phyloP scores from a whole-genome alignment of 2,329 filamentous ascomycete species.

The Aspergillus ustus region DNA sequence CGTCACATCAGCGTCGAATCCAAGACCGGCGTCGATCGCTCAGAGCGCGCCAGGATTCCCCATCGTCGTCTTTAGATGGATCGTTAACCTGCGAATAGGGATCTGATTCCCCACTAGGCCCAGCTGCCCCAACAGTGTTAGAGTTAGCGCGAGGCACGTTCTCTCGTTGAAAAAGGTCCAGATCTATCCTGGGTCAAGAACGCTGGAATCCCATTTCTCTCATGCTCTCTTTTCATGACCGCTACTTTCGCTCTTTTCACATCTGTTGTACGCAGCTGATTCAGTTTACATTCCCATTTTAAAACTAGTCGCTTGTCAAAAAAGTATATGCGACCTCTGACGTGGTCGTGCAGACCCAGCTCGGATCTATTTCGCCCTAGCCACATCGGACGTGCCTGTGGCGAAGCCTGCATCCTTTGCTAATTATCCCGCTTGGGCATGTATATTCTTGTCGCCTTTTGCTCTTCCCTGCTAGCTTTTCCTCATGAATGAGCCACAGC shows the following conservation, averaged over 20 bases:
- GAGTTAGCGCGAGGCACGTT: constrained; percentile 23
- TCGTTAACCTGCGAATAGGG: constrained; percentile 24
- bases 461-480: constrained; percentile 6
- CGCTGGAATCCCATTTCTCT: constrained; percentile 14
- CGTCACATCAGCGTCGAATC: constrained; percentile 26
- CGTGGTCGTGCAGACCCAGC: constrained; percentile 37
- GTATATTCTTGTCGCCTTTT: constrained; percentile 18
- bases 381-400: constrained; percentile 38
- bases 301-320: constrained; percentile 12
- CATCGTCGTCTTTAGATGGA: constrained; percentile 26
- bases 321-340: constrained; percentile 32
- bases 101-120: constrained; percentile 20
- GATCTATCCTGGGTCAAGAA: constrained; percentile 23
- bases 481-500: constrained; percentile 13
- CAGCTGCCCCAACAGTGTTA: constrained; percentile 18
- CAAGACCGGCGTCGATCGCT: constrained; percentile 31
- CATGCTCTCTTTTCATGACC: constrained; percentile 16
- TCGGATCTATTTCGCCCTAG: constrained; percentile 25
- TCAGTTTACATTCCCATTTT: constrained; percentile 16
- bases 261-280: constrained; percentile 25
- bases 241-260: constrained; percentile 17
- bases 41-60: constrained; percentile 30
- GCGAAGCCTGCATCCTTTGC: constrained; percentile 41
- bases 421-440: constrained; percentile 10
- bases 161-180: constrained; percentile 29